These are phyloP conservation scores for Botryotinia convoluta DNA, from an alignment of 2,329 filamentous ascomycete genomes.

Conservation along the genomic window DNA sequence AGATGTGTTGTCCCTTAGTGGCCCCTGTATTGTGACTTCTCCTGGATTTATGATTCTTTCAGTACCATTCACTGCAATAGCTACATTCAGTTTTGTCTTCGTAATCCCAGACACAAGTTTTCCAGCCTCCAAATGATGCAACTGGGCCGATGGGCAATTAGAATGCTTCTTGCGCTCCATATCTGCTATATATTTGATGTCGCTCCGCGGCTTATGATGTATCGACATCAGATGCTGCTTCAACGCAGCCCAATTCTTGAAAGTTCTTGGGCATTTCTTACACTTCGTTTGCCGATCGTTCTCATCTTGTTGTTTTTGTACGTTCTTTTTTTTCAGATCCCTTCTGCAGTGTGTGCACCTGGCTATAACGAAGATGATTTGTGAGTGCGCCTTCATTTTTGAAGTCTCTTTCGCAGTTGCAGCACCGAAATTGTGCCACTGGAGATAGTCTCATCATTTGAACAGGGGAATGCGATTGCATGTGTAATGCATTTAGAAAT, in stretches of 20 bases:
- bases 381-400: constrained; percentile 22
- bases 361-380: constrained; percentile 25
- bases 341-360: constrained; percentile 20
- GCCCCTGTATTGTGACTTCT: constrained; percentile 17
- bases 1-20: constrained; percentile 19
- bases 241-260: constrained; percentile 22
- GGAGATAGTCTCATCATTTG: not conserved
- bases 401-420: constrained; percentile 27
- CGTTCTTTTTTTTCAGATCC: constrained; percentile 20
- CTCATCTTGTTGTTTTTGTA: constrained; percentile 20
- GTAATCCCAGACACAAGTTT: not conserved
- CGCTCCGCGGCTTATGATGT: constrained; percentile 17
- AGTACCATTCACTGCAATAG: not conserved
- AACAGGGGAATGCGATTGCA: constrained; percentile 21
- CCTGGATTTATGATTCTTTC: too few species aligned
- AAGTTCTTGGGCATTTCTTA: constrained; percentile 23
- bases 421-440: constrained; percentile 22
- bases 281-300: not conserved
- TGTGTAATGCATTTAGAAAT: constrained; percentile 22
- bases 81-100: not conserved
- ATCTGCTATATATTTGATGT: not conserved
- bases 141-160: not conserved
- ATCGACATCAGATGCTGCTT: constrained; percentile 21
- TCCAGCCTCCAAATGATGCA: not conserved
- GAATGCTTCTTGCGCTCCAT: not conserved